phyloP scores from a whole-genome alignment of 2,329 filamentous ascomycete species.

The Epichloe festucae region DNA sequence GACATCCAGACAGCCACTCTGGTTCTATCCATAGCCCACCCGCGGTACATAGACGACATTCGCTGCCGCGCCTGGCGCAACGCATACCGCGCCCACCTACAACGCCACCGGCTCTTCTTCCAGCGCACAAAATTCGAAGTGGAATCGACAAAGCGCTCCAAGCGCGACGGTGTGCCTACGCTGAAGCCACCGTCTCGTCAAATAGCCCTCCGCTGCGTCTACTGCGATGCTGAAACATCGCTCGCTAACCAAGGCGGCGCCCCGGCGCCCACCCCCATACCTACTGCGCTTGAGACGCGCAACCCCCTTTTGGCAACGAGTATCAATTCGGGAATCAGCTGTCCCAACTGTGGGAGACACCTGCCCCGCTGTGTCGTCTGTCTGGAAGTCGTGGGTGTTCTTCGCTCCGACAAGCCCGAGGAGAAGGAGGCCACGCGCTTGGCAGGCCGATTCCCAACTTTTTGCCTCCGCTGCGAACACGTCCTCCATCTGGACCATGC shows the following conservation, averaged over 20 bases:
- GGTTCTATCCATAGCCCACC: slow-evolving; percentile 59
- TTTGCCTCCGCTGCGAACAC: slow-evolving; percentile 56
- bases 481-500: slow-evolving; percentile 56
- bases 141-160: slow-evolving; percentile 58
- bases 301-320: slow-evolving; percentile 47
- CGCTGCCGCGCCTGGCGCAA: slow-evolving; percentile 63
- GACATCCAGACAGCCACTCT: slow-evolving; percentile 71
- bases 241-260: slow-evolving; percentile 26
- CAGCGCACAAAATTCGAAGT: slow-evolving; percentile 68
- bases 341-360: slow-evolving; percentile 53
- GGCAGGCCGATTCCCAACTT: slow-evolving; percentile 51
- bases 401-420: slow-evolving; percentile 45
- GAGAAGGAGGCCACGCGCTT: slow-evolving; percentile 34
- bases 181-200: slow-evolving; percentile 54
- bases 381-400: slow-evolving; percentile 51
- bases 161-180: slow-evolving; percentile 47
- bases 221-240: slow-evolving; percentile 53
- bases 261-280: slow-evolving; percentile 10
- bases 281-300: slow-evolving; percentile 23
- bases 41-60: slow-evolving; percentile 64
- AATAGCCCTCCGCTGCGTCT: slow-evolving; percentile 63
- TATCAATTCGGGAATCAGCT: slow-evolving; percentile 49
- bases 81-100: slow-evolving; percentile 57
- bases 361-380: slow-evolving; percentile 56
- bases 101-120: slow-evolving; percentile 61